These are phyloP conservation scores for Pleurotus pulmonarius DNA, from an alignment of 768 basidiomycete species.

Conservation along the genomic window DNA sequence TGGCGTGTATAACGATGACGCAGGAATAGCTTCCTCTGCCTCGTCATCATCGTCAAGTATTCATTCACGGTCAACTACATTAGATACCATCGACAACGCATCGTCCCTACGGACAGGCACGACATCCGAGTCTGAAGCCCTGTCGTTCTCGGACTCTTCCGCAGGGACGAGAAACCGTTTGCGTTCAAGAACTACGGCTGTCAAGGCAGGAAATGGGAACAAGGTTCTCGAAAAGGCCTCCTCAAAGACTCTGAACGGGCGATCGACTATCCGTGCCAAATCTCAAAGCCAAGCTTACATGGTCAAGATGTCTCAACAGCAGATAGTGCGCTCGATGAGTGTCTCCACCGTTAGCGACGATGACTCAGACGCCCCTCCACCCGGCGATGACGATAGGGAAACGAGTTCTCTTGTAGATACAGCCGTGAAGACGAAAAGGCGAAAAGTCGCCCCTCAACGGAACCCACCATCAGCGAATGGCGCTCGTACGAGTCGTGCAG, in stretches of 20 bases:
- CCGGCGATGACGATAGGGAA: background rate
- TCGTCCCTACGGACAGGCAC: slow-evolving; percentile 33
- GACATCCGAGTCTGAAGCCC: slow-evolving; percentile 34
- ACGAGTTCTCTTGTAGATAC: background rate
- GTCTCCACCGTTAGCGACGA: slow-evolving; percentile 5
- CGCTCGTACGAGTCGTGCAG: background rate
- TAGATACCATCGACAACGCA: slow-evolving; percentile 34
- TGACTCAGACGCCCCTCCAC: background rate
- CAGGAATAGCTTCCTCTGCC: background rate
- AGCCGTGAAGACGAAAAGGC: slow-evolving; percentile 5
- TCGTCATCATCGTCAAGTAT: slow-evolving; percentile 10
- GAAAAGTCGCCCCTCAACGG: background rate
- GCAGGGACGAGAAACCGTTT: slow-evolving; percentile 40
- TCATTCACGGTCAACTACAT: slow-evolving; percentile 21
- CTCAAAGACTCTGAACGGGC: background rate
- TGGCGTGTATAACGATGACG: slow-evolving; percentile 10
- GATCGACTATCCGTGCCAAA: background rate
- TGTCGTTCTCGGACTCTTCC: slow-evolving; percentile 23
- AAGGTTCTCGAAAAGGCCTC: background rate
- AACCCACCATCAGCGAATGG: background rate
- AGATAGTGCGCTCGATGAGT: slow-evolving; percentile 2
- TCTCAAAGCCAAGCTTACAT: background rate
- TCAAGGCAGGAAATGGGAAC: background rate
- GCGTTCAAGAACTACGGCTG: slow-evolving; percentile 12
- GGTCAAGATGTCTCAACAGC: slow-evolving; percentile 5